Evolutionary conservation across 179 eudicot genomes (phyloP).

Genomic region (Silene vulgaris): DNA sequence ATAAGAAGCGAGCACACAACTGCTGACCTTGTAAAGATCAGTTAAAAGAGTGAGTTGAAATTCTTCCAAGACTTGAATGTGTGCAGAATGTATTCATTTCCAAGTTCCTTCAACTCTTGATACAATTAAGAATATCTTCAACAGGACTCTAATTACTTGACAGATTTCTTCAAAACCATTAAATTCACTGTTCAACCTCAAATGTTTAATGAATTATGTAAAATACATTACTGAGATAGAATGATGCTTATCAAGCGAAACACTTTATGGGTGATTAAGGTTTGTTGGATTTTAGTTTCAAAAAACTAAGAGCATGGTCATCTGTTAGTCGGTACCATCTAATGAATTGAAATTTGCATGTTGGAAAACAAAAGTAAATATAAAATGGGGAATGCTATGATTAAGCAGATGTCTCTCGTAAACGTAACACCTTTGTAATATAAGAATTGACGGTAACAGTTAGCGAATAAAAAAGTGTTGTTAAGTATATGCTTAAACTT

Average conservation of each 20-base stretch:
- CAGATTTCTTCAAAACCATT: slow-evolving; percentile 73
- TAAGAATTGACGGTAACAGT: background rate
- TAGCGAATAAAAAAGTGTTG: background rate
- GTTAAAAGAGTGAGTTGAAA: slow-evolving; percentile 79
- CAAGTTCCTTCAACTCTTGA: slow-evolving; percentile 67
- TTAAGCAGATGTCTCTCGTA: background rate
- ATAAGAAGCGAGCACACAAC: slow-evolving; percentile 67
- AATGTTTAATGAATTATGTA: slow-evolving; percentile 37
- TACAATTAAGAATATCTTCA: slow-evolving; percentile 70
- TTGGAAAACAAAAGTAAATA: background rate
- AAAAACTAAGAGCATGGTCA: background rate
- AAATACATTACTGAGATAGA: slow-evolving; percentile 27
- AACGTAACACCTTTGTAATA: too few species aligned
- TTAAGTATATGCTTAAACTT: background rate
- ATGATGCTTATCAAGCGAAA: slow-evolving; percentile 1
- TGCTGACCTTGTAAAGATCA: slow-evolving; percentile 82
- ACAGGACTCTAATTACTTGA: slow-evolving; percentile 88
- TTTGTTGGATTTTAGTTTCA: background rate
- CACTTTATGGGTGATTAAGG: background rate
- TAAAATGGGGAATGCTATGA: background rate
- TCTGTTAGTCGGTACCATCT: background rate
- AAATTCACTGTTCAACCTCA: slow-evolving; percentile 77
- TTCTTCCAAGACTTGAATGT: slow-evolving; percentile 94
- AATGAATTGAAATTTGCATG: background rate
- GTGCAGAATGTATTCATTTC: slow-evolving; percentile 64